A percentile compares a stretch with the other conserved stretches of the same genome.
Conservation (phyloP, 78 protist genomes). For the Blattamonas nauphoetae region DNA sequence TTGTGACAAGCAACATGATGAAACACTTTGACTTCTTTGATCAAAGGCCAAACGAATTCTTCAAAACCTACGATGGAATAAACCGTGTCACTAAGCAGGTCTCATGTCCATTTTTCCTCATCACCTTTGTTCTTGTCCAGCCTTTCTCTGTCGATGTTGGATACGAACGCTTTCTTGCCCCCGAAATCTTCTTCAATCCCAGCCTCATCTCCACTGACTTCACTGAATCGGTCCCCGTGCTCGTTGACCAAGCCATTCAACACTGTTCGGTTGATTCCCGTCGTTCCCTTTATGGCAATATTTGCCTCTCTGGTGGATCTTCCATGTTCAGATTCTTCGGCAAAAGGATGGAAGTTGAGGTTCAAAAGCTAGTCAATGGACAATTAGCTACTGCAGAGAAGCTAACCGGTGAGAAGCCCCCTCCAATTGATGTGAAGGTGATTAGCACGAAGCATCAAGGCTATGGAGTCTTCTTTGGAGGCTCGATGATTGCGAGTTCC, state of each 20-base stretch:
- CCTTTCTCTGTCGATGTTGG: conserved; percentile 73
- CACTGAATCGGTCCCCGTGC: conserved; percentile 77
- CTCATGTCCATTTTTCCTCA: no score
- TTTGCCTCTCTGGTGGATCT: conserved; percentile 97
- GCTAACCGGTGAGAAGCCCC: conserved; percentile 50
- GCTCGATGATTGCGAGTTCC: conserved; percentile 75
- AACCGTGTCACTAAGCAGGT: conserved; percentile 45
- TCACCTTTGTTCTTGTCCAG: neutral
- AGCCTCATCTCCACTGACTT: conserved; percentile 82
- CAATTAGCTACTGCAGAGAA: conserved; percentile 38
- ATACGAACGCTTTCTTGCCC: conserved; percentile 97
- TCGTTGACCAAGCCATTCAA: conserved; percentile 56
- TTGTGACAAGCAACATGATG: conserved; percentile 83
- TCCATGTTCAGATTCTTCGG: conserved; percentile 95
- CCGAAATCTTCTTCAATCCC: conserved; percentile 98
- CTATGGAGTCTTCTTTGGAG: conserved; percentile 30
- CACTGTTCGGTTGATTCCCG: conserved; percentile 90
- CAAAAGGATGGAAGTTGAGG: conserved; percentile 76
- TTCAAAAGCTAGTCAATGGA: conserved; percentile 33
- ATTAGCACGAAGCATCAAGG: conserved; percentile 79
- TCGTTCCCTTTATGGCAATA: conserved; percentile 80
- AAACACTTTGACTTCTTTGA: conserved; percentile 88
- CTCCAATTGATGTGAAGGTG: conserved; percentile 83
- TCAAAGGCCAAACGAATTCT: conserved; percentile 58
- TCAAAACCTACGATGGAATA: conserved; percentile 41